Percentiles rank a stretch among this genome's conserved stretches.
Evolutionary conservation across 2,329 filamentous ascomycete genomes (phyloP).

Genomic region (Gnomoniopsis sp.): DNA sequence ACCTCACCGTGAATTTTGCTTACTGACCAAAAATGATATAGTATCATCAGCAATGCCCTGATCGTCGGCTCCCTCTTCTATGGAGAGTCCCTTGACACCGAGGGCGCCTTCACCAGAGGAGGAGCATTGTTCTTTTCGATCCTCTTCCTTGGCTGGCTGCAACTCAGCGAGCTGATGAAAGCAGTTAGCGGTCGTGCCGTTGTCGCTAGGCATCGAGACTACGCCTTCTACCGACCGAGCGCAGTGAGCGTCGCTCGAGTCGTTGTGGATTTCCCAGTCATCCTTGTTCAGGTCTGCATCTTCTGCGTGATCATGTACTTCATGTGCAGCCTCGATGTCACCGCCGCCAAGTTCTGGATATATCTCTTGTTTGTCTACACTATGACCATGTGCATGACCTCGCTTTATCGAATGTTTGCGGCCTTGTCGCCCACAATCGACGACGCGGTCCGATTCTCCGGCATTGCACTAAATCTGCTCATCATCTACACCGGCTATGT

Average conservation of each 20-base stretch:
- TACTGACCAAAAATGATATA: not conserved
- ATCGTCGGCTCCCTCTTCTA: conserved; percentile 81
- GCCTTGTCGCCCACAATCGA: conserved; percentile 58
- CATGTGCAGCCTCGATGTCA: conserved; percentile 67
- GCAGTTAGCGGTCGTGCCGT: conserved; percentile 70
- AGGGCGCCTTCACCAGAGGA: conserved; percentile 58
- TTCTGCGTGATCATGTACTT: conserved; percentile 77
- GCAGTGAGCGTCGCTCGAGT: conserved; percentile 56
- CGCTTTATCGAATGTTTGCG: conserved; percentile 57
- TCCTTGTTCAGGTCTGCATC: conserved; percentile 61
- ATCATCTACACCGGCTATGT: conserved; percentile 67
- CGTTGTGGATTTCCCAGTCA: conserved; percentile 56
- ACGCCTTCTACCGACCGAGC: conserved; percentile 51
- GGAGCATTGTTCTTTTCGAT: conserved; percentile 49
- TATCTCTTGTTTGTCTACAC: conserved; percentile 60
- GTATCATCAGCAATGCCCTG: conserved; percentile 65
- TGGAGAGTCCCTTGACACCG: conserved; percentile 55
- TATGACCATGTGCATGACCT: conserved; percentile 54
- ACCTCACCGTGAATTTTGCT: not conserved
- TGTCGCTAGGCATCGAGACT: conserved; percentile 42
- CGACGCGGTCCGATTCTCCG: conserved; percentile 57
- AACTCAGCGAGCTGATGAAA: conserved; percentile 74
- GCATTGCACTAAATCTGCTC: conserved; percentile 55
- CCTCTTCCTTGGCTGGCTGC: conserved; percentile 60
- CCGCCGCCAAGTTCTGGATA: conserved; percentile 65